Evolutionary conservation across 2,329 filamentous ascomycete species (phyloP), one percentile per base, ranked within the genome.

Genomic region (Shiraia bambusicola): DNA sequence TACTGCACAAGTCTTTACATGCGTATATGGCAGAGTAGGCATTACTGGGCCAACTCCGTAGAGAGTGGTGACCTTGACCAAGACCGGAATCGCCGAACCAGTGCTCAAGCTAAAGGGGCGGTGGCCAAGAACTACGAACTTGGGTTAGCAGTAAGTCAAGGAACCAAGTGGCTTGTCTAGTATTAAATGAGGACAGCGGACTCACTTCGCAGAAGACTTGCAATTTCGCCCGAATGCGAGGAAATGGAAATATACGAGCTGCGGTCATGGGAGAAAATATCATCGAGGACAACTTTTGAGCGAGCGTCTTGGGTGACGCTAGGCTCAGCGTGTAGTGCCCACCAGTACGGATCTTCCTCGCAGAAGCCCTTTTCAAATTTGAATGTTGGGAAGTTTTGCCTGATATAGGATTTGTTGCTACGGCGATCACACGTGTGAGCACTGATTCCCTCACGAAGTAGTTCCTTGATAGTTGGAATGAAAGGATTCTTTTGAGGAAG

Each of bases 391-490:
- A 81, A 80, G 3, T 73, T 69, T 2, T 66, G 47, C 12, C 69
- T 65, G 47, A 87, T 82, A 43, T 75, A 73, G 0, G 75, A 72
- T 55, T 73, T 77, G 52, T 67, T 77, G 15, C 76, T 77, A 8
- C 84, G 74, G 22, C 78, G 75, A 65, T 88, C 82, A 60, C 85
- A 88, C 0, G 83, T 86, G 59, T 87, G 84, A 29, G 82, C 78
- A 39, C 77, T 81, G 40, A 87, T 79, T 2, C 79, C 78, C 64
- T 88, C 85, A 22, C 84, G 75, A 50, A 87, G 71, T 26, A 77
- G 61, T 54, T 87, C 84, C 65, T 86, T 87, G 47, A 87, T 69
- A 1, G 72, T 69, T 0, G 83, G 84, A 2, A 65, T 63, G 52
- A 86, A 87, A 0, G 75, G 76, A 9, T 63, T 63, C 3, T 71